A percentile compares a stretch with the other conserved stretches of the same genome.
Evolutionary conservation across 2,329 filamentous ascomycete genomes (phyloP).

Genomic region (Acephala macrosclerotiorum): DNA sequence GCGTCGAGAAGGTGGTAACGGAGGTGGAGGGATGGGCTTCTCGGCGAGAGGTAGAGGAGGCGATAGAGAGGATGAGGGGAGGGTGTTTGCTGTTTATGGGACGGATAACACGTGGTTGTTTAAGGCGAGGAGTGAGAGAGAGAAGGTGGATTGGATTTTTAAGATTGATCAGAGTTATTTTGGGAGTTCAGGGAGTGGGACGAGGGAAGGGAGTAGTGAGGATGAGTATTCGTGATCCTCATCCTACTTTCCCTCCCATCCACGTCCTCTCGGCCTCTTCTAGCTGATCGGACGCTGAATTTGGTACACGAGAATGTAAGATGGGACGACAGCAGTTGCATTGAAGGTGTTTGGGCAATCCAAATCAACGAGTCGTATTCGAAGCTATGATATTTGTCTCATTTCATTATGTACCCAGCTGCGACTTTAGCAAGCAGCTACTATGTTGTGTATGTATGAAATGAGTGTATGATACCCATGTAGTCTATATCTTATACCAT

Average conservation of each 20-base stretch:
- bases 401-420: slow-evolving; percentile 8
- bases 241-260: neutral
- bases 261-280: no score
- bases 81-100: slow-evolving; percentile 92
- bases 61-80: slow-evolving; percentile 39
- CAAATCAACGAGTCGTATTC: slow-evolving; percentile 4
- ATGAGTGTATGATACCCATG: slow-evolving; percentile 35
- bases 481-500: slow-evolving; percentile 10
- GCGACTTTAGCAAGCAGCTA: no score
- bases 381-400: neutral
- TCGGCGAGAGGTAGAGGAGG: slow-evolving; percentile 41
- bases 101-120: slow-evolving; percentile 96
- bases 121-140: slow-evolving; percentile 84
- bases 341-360: slow-evolving; percentile 13
- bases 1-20: slow-evolving; percentile 37
- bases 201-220: slow-evolving; percentile 28
- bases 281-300: no score
- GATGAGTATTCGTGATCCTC: slow-evolving; percentile 15
- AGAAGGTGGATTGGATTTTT: slow-evolving; percentile 97
- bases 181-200: slow-evolving; percentile 35
- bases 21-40: slow-evolving; percentile 29
- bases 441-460: slow-evolving; percentile 19
- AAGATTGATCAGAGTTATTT: slow-evolving; percentile 78
- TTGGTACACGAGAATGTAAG: neutral
- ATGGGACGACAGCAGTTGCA: neutral